Evolutionary conservation across 345 rosid genomes (phyloP).

Genomic region (Odontarrhena argentea): DNA sequence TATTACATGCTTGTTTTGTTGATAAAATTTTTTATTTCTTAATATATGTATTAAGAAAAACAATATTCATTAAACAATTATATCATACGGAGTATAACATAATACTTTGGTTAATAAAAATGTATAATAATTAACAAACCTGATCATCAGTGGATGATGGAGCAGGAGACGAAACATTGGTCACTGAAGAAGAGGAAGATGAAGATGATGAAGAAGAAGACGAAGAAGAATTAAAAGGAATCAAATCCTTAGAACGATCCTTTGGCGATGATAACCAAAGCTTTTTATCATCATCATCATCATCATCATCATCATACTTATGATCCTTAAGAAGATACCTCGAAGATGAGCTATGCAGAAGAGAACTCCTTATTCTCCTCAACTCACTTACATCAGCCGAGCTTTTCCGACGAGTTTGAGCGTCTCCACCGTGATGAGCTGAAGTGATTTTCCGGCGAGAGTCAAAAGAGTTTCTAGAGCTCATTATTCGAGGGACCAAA

Average conservation of each 20-base stretch:
- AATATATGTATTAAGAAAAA: too few relatives aligned
- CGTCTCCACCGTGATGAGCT: conserved; percentile 21
- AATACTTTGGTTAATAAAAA: conserved; percentile 12
- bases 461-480: conserved; percentile 39
- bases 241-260: conserved; percentile 40
- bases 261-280: conserved; percentile 50
- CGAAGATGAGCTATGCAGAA: conserved; percentile 48
- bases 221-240: conserved; percentile 39
- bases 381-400: conserved; percentile 54
- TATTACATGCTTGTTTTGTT: too few relatives aligned
- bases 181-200: conserved; percentile 20
- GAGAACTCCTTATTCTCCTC: conserved; percentile 36
- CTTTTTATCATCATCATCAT: conserved; percentile 45
- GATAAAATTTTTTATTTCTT: too few relatives aligned
- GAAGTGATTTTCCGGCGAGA: conserved; percentile 52
- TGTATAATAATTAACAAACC: conserved; percentile 43
- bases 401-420: conserved; percentile 59
- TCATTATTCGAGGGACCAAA: conserved; percentile 42
- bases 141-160: conserved; percentile 61
- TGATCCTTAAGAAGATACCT: conserved; percentile 68
- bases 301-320: conserved; percentile 36
- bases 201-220: conserved; percentile 36
- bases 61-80: too few relatives aligned
- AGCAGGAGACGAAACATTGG: conserved; percentile 50
- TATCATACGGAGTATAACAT: too few relatives aligned